Conservation (phyloP, 2,329 filamentous ascomycete genomes). For the Aspergillus ruber region DNA sequence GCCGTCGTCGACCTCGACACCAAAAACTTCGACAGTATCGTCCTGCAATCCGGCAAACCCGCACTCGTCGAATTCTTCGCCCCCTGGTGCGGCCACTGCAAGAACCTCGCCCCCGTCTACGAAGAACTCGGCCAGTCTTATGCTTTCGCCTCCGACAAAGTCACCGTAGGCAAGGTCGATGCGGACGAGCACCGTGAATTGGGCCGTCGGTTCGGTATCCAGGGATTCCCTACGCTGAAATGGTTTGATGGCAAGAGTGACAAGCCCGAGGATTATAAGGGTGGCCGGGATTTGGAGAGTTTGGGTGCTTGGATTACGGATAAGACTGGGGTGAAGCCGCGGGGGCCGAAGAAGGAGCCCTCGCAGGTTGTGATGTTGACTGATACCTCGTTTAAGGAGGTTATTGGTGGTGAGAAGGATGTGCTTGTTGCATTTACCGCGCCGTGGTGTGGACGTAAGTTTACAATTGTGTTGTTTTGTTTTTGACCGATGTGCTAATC, state of each 20-base stretch:
- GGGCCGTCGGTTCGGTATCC: conserved; percentile 78
- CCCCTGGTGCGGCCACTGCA: conserved; percentile 99
- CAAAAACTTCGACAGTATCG: conserved; percentile 83
- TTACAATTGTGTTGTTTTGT: conserved; percentile 5
- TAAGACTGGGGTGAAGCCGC: conserved; percentile 78
- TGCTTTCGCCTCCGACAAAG: conserved; percentile 64
- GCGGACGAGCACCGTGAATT: conserved; percentile 81
- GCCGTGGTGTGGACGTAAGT: conserved; percentile 96
- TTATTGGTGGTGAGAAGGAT: conserved; percentile 77
- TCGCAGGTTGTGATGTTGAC: conserved; percentile 75
- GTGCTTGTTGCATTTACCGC: conserved; percentile 95
- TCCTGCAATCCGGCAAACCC: conserved; percentile 86
- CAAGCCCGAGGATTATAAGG: conserved; percentile 75
- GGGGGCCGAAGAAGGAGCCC: conserved; percentile 55
- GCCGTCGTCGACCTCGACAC: conserved; percentile 86
- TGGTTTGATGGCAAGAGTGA: conserved; percentile 95
- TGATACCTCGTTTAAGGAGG: conserved; percentile 69
- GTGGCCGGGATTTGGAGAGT: conserved; percentile 81
- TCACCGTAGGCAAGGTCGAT: conserved; percentile 92
- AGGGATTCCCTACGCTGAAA: conserved; percentile 95
- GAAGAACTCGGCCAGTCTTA: conserved; percentile 78
- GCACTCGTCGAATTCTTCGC: conserved; percentile 98
- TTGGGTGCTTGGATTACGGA: conserved; percentile 72
- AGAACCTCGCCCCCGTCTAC: conserved; percentile 88
- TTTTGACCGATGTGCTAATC: conserved; percentile 5